These are phyloP conservation scores for Emmonsiellopsis sp. DNA, from an alignment of 2,329 filamentous ascomycete genomes.

Conservation along the genomic window DNA sequence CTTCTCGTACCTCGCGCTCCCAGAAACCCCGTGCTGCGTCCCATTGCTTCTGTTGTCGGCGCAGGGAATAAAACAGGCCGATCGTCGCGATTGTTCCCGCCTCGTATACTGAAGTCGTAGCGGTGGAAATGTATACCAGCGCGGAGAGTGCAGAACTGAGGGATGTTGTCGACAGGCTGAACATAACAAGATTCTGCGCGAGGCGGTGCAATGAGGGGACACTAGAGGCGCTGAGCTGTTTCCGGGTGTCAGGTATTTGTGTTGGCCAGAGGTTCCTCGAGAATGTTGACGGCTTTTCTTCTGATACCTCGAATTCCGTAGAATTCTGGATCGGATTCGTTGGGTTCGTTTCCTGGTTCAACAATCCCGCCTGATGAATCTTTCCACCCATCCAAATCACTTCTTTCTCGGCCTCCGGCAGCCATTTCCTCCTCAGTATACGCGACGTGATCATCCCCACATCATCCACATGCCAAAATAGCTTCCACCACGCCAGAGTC, in stretches of 20 bases:
- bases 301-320: background rate
- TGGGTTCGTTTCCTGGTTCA: slow-evolving; percentile 15
- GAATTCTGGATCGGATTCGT: background rate
- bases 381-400: slow-evolving; percentile 76
- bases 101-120: slow-evolving; percentile 46
- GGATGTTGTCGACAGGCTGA: slow-evolving; percentile 64
- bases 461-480: slow-evolving; percentile 92
- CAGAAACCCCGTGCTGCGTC: slow-evolving; percentile 44
- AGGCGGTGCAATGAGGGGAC: slow-evolving; percentile 63
- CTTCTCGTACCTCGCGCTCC: slow-evolving; percentile 46
- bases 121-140: slow-evolving; percentile 47
- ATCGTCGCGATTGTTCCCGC: slow-evolving; percentile 51
- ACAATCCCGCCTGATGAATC: slow-evolving; percentile 56
- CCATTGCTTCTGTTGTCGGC: slow-evolving; percentile 52
- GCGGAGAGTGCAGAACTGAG: slow-evolving; percentile 49
- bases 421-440: slow-evolving; percentile 66
- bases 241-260: slow-evolving; percentile 63
- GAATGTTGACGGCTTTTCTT: background rate
- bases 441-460: slow-evolving; percentile 74
- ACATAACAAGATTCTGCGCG: slow-evolving; percentile 64
- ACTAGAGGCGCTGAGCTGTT: slow-evolving; percentile 55
- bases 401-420: slow-evolving; percentile 67
- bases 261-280: slow-evolving; percentile 53
- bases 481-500: slow-evolving; percentile 82
- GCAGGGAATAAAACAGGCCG: slow-evolving; percentile 48